Conservation (phyloP, 129 eudicot species). For the Mikania micrantha region DNA sequence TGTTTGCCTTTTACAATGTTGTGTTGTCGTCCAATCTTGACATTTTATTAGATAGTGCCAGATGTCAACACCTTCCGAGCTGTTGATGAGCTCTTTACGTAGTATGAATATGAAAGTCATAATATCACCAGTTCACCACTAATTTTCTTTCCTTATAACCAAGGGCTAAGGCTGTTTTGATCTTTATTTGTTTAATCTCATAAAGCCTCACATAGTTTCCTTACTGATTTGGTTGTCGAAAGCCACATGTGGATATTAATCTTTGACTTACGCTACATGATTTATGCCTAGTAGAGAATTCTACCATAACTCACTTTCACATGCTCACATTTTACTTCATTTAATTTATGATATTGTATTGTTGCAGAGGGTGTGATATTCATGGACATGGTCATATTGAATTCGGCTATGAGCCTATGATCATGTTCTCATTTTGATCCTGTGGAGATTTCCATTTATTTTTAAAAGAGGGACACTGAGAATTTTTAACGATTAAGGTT, state of each 20-base stretch:
- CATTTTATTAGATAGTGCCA: slow-evolving; percentile 5
- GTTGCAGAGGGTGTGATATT: slow-evolving; percentile 19
- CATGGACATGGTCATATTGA: slow-evolving; percentile 4
- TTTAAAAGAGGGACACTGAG: slow-evolving; percentile 7
- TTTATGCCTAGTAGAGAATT: background rate
- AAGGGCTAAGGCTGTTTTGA: background rate
- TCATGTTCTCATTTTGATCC: slow-evolving; percentile 12
- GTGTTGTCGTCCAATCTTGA: slow-evolving; percentile 3
- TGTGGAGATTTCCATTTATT: slow-evolving; percentile 15
- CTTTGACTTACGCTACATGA: background rate
- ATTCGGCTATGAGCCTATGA: slow-evolving; percentile 14
- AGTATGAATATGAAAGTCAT: slow-evolving; percentile 8
- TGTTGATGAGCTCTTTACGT: slow-evolving; percentile 4
- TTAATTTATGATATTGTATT: slow-evolving; percentile 5
- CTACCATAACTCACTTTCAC: background rate
- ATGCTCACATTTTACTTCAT: background rate
- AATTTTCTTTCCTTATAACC: background rate
- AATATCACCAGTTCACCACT: background rate
- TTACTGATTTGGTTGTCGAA: slow-evolving; percentile 8
- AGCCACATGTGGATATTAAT: background rate
- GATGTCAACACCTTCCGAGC: background rate
- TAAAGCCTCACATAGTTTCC: background rate
- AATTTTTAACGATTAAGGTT: slow-evolving; percentile 4
- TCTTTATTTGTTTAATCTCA: background rate
- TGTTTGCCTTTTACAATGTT: background rate